Evolutionary conservation across 2,329 filamentous ascomycete species (phyloP), one percentile per base, ranked within the genome.

Genomic region (Cladosporium sp.): DNA sequence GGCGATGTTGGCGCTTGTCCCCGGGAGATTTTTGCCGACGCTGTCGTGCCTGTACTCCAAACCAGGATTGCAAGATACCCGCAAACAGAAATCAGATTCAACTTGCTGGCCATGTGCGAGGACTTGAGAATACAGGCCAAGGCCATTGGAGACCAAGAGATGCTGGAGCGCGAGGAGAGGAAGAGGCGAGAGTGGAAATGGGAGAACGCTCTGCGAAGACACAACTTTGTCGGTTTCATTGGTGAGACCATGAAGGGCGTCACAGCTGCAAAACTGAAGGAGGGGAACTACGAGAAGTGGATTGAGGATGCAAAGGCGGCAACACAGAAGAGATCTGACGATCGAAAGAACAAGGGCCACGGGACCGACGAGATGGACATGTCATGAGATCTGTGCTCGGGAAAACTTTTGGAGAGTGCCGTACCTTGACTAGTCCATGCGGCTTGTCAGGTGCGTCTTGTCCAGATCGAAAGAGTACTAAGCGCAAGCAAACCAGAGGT

Each of bases 191-290:
- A 89, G 70, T 99, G 95, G 95, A 86, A 88, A 76, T 97, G 95
- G 85, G 95, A 99, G 85, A 99, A 99, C 79, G 91, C 93, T 12
- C 83, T 99, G 74, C 83, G 95, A 68, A 84, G 91, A 73, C 94
- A 97, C 79, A 99, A 99, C 79, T 99, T 99, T 81, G 92, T 99
- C 0, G 94, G 93, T 0, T 97, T 99, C 74, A 91, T 94, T 3
- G 93, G 92, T 14, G 93, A 97, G 82, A 84, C 97, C 68, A 81
- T 97, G 72, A 96, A 95, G 83, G 91, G 88, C 0, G 94, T 97
- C 4, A 90, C 92, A n/a, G 84, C 80, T 70, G 78, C 81, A 68
- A 97, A 96, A 83, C 76, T 96, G 49, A 82, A 84, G 67, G 85
- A 90, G 69, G 85, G 82, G 14, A 88, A 83, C 14, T 95, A 94